A percentile compares a stretch with the other conserved stretches of the same genome.
Conservation (phyloP, 1,284 basidiomycete genomes). For the Ganoderma sinense region DNA sequence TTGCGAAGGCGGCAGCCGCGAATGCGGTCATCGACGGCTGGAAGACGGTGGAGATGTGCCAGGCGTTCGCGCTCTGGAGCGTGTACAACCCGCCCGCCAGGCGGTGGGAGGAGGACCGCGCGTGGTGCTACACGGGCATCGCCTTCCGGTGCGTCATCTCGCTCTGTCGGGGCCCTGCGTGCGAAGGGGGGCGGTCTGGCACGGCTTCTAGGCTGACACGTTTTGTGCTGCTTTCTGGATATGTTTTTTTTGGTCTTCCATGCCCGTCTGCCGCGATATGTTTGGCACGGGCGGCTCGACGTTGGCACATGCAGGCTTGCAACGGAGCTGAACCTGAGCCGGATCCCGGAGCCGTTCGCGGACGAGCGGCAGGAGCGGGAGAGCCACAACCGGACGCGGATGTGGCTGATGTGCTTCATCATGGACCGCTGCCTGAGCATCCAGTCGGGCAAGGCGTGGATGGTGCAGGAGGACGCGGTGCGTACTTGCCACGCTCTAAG, state of each 20-base stretch:
- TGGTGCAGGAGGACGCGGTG: slow-evolving; percentile 52
- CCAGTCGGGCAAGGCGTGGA: slow-evolving; percentile 55
- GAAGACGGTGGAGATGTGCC: slow-evolving; percentile 46
- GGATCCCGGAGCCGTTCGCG: slow-evolving; percentile 43
- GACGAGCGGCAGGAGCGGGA: slow-evolving; percentile 51
- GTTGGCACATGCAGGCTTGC: slow-evolving; percentile 41
- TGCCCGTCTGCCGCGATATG: not conserved
- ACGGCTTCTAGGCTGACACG: slow-evolving; percentile 1
- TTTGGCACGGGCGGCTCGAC: not conserved
- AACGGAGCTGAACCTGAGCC: slow-evolving; percentile 53
- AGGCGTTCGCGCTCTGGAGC: slow-evolving; percentile 44
- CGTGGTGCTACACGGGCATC: slow-evolving; percentile 44
- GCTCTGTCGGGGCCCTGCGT: not conserved
- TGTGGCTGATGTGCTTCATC: slow-evolving; percentile 56
- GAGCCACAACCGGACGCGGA: slow-evolving; percentile 52
- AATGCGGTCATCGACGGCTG: slow-evolving; percentile 44
- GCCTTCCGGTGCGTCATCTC: slow-evolving; percentile 35
- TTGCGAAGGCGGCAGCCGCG: slow-evolving; percentile 45
- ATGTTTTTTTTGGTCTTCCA: not conserved
- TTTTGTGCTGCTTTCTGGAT: not conserved
- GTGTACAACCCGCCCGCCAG: slow-evolving; percentile 41
- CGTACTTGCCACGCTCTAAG: slow-evolving; percentile 5
- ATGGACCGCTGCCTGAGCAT: slow-evolving; percentile 51
- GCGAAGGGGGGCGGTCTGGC: not conserved
- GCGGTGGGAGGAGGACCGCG: slow-evolving; percentile 44